Percentiles rank a stretch among this genome's conserved stretches.
These are phyloP conservation scores for Wallacemonas sp. DNA, from an alignment of 208 protist genomes.

Conservation along the genomic window DNA sequence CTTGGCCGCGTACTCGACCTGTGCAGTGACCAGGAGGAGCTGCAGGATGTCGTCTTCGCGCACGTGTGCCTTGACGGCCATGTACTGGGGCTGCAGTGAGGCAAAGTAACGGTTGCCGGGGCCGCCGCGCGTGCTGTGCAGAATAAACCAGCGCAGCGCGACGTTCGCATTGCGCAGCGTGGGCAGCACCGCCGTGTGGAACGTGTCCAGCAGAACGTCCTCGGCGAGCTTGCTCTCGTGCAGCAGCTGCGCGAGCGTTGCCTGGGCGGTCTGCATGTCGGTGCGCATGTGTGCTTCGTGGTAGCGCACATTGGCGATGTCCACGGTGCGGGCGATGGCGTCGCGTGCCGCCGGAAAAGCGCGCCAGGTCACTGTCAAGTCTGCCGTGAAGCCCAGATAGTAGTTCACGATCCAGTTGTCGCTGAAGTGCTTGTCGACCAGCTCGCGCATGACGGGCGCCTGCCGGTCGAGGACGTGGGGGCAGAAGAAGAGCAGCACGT, in stretches of 20 bases:
- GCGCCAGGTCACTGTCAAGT: slow-evolving; percentile 92
- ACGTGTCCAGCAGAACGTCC: slow-evolving; percentile 94
- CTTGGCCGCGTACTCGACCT: slow-evolving; percentile 94
- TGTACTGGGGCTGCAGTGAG: slow-evolving; percentile 29
- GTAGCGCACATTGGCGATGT: slow-evolving; percentile 68
- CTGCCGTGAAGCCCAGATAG: slow-evolving; percentile 96
- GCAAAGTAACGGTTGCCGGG: slow-evolving; percentile 20
- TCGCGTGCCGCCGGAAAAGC: slow-evolving; percentile 91
- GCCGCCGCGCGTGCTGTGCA: slow-evolving; percentile 70
- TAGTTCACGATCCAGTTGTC: slow-evolving; percentile 99
- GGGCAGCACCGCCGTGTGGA: slow-evolving; percentile 83
- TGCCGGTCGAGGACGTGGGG: slow-evolving; percentile 92
- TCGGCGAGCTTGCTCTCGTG: slow-evolving; percentile 93
- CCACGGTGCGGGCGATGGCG: slow-evolving; percentile 93
- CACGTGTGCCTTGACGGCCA: slow-evolving; percentile 35
- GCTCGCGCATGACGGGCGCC: slow-evolving; percentile 95
- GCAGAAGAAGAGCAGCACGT: slow-evolving; percentile 97
- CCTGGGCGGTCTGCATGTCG: slow-evolving; percentile 43
- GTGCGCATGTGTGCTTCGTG: slow-evolving; percentile 54
- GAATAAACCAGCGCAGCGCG: slow-evolving; percentile 95
- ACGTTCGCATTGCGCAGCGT: slow-evolving; percentile 93
- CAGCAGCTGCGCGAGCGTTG: slow-evolving; percentile 45
- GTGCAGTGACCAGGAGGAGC: slow-evolving; percentile 93
- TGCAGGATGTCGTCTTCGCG: slow-evolving; percentile 74
- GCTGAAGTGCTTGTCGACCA: slow-evolving; percentile 98